Base-by-base conservation (phyloP, 2,329 filamentous ascomycete genomes). In the Colletotrichum somersetense region DNA sequence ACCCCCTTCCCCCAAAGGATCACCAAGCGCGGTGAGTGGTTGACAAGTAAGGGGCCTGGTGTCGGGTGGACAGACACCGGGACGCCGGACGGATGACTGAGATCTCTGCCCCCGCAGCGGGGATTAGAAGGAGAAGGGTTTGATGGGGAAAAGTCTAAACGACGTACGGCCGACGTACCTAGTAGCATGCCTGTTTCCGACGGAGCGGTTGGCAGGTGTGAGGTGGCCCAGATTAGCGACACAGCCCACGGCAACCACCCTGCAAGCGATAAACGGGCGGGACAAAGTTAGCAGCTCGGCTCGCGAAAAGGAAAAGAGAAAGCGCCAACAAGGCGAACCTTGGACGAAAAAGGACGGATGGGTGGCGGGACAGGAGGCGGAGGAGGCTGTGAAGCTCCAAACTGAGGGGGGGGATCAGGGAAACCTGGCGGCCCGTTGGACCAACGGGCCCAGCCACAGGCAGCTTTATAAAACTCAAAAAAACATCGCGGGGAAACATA, bases 151-250 rank as follows among this genome's bases (percentile, higher is more conserved):
- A 66, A 55, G 58, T n/a, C 35, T 61, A 48, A 48, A 61, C 5
- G 40, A 33, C 61, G 26, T 33, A 48, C 38, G n/a, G 40, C 33
- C n/a, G 63, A 46, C 62, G 4, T 30, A 30, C 30, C 30, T 30
- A 30, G 30, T 30, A 30, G 30, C 30, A 20, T 33, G 6, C 3
- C 10, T 33, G 55, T 56, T 62, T 71, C 46, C 59, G 62, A 67
- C 55, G 48, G 35, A 42, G 61, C n/a, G 55, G 55, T 33, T 52
- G 46, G 6, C 46, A 23, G 40, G n/a, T 18, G 40, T n/a, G 48
- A 2, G 46, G 42, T 42, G 11, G 10, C 4, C 4, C 46, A 12
- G 8, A 16, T 38, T 6, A 20, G 16, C 5, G 42, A 67, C 63
- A 44, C 55, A 62, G 46, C 23, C 42, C 26, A 23, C 46, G 40